These are phyloP conservation scores for Hypsizygus marmoreus DNA, from an alignment of 768 basidiomycete species.

Conservation along the genomic window DNA sequence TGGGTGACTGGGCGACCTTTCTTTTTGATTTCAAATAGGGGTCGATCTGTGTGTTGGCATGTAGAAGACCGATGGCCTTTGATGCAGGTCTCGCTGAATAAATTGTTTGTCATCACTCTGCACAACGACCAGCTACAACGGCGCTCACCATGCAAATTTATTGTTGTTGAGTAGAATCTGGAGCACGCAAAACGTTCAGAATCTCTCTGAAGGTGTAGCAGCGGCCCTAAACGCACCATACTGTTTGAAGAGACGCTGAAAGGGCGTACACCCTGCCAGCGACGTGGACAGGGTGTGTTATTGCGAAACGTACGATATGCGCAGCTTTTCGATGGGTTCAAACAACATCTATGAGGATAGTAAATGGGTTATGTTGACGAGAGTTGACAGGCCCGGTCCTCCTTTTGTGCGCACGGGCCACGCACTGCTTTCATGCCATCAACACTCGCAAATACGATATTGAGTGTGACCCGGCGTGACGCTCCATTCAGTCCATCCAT, in stretches of 20 bases:
- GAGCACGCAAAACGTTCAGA: too few relatives aligned
- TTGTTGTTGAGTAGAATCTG: slow-evolving; percentile 73
- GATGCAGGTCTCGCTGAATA: slow-evolving; percentile 82
- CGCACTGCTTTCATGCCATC: slow-evolving; percentile 18
- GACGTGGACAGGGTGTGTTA: slow-evolving; percentile 55
- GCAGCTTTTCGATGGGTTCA: slow-evolving; percentile 37
- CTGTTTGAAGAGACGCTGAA: slow-evolving; percentile 9
- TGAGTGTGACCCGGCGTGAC: too few relatives aligned
- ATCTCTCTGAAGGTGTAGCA: background rate
- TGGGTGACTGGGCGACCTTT: slow-evolving; percentile 92
- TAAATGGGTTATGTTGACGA: slow-evolving; percentile 48
- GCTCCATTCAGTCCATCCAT: too few relatives aligned
- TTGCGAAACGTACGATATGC: slow-evolving; percentile 39
- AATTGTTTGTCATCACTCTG: slow-evolving; percentile 8
- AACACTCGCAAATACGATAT: slow-evolving; percentile 14
- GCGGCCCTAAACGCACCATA: slow-evolving; percentile 13
- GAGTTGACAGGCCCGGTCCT: slow-evolving; percentile 51
- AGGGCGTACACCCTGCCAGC: slow-evolving; percentile 52
- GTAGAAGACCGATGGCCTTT: slow-evolving; percentile 91
- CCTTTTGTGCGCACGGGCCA: slow-evolving; percentile 43
- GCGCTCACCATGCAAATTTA: slow-evolving; percentile 79
- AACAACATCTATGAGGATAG: slow-evolving; percentile 43
- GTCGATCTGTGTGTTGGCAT: slow-evolving; percentile 86
- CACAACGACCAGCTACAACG: slow-evolving; percentile 2
- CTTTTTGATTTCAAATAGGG: slow-evolving; percentile 90